Conservation (phyloP, 345 rosid genomes). For the Rhizophora apiculata region DNA sequence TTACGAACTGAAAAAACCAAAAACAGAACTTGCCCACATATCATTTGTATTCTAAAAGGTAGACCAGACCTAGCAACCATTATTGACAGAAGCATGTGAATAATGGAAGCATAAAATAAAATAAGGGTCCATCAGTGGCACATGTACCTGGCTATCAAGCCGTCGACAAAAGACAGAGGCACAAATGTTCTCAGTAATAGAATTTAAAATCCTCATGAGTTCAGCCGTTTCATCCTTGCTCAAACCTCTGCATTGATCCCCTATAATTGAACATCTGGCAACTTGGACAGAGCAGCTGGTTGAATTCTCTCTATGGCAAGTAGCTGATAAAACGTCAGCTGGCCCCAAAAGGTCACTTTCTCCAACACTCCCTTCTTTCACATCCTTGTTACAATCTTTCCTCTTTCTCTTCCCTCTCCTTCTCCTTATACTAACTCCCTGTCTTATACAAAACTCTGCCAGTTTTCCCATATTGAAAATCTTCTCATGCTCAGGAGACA, state of each 20-base stretch:
- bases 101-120: not conserved
- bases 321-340: constrained; percentile 36
- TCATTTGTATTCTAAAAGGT: no score
- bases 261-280: constrained; percentile 27
- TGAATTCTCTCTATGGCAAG: constrained; percentile 44
- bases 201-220: constrained; percentile 45
- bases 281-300: constrained; percentile 35
- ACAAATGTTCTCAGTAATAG: constrained; percentile 48
- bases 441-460: constrained; percentile 36
- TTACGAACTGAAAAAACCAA: no score
- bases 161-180: constrained; percentile 57
- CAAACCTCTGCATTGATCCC: constrained; percentile 27
- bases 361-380: constrained; percentile 58
- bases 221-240: constrained; percentile 33
- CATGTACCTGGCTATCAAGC: constrained; percentile 80
- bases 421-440: constrained; percentile 43
- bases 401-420: constrained; percentile 86
- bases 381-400: constrained; percentile 54
- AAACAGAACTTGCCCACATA: not conserved
- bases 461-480: constrained; percentile 30
- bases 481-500: constrained; percentile 33
- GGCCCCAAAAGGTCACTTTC: constrained; percentile 58
- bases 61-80: no score
- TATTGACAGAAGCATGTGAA: not conserved
- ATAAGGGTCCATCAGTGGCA: not conserved